These are phyloP conservation scores for Euptelea pleiosperma DNA, from an alignment of 164 flowering plant species.

Conservation along the genomic window DNA sequence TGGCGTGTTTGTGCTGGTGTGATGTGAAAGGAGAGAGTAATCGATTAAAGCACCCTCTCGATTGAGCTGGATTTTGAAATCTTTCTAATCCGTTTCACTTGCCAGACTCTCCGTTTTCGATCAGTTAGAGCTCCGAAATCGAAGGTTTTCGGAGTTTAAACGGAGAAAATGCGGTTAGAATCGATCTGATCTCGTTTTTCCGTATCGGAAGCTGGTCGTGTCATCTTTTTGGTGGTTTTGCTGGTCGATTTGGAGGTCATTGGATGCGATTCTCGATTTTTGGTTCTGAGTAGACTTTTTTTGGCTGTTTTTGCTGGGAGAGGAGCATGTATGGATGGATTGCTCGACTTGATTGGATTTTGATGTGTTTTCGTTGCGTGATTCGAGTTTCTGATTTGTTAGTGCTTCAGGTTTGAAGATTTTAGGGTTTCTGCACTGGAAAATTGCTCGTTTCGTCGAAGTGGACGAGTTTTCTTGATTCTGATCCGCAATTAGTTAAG, in stretches of 20 bases:
- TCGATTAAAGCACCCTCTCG: conserved; percentile 2
- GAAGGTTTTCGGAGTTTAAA: neutral
- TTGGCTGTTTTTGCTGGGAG: neutral
- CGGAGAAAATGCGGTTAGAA: neutral
- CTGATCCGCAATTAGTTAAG: too few species aligned
- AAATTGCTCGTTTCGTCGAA: too few species aligned
- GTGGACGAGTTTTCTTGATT: too few species aligned
- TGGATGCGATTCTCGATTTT: too few species aligned
- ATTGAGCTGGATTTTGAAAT: conserved; percentile 9
- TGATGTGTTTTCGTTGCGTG: neutral
- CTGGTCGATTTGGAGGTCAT: neutral
- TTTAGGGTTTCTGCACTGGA: too few species aligned
- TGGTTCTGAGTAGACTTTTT: too few species aligned
- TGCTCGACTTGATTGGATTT: neutral
- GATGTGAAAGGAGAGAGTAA: conserved; percentile 14
- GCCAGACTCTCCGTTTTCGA: too few species aligned
- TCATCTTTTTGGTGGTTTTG: neutral
- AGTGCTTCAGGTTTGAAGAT: too few species aligned
- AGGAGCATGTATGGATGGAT: neutral
- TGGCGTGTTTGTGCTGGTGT: conserved; percentile 10
- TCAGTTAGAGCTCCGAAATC: conserved; percentile 1
- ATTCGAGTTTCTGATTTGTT: too few species aligned
- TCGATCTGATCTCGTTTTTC: conserved; percentile 6
- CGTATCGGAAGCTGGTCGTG: neutral
- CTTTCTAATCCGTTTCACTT: too few species aligned